Percentiles rank a stretch among this genome's conserved stretches.
phyloP scores from a whole-genome alignment of 2,329 filamentous ascomycete genomes.

The Xylaria digitata region DNA sequence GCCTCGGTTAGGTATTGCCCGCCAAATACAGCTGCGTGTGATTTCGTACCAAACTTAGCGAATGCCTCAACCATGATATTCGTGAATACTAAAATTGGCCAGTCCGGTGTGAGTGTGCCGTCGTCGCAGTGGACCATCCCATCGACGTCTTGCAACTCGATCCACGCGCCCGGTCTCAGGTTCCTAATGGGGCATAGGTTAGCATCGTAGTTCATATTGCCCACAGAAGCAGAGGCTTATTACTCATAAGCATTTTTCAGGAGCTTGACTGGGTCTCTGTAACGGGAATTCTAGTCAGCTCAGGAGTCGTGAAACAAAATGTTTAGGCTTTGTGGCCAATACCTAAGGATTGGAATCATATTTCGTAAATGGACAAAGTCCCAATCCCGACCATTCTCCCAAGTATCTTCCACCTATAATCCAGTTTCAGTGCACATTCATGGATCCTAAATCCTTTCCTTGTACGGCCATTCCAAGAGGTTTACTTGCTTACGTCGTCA shows the following conservation, averaged over 20 bases:
- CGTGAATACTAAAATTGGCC: slow-evolving; percentile 51
- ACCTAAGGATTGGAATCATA: slow-evolving; percentile 54
- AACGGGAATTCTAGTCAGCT: slow-evolving; percentile 5
- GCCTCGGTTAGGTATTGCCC: slow-evolving; percentile 50
- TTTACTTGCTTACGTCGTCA: slow-evolving; percentile 36
- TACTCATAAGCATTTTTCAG: slow-evolving; percentile 42
- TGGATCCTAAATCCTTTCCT: neutral
- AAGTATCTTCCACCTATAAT: slow-evolving; percentile 62
- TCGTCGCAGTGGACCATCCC: slow-evolving; percentile 55
- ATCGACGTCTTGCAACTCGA: slow-evolving; percentile 60
- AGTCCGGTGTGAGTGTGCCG: slow-evolving; percentile 49
- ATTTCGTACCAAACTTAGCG: slow-evolving; percentile 52
- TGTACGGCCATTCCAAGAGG: neutral
- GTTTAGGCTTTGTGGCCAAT: neutral
- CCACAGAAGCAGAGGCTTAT: neutral
- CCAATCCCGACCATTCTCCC: slow-evolving; percentile 58
- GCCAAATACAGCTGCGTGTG: slow-evolving; percentile 54
- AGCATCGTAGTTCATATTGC: neutral
- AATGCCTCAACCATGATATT: slow-evolving; percentile 53
- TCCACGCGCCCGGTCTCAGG: slow-evolving; percentile 58
- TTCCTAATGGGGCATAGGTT: slow-evolving; percentile 41
- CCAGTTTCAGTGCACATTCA: neutral
- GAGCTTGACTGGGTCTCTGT: slow-evolving; percentile 38
- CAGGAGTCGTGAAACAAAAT: neutral
- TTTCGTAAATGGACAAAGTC: slow-evolving; percentile 63